These are phyloP conservation scores for Colletotrichum horii DNA, from an alignment of 2,329 filamentous ascomycete species.

Conservation along the genomic window DNA sequence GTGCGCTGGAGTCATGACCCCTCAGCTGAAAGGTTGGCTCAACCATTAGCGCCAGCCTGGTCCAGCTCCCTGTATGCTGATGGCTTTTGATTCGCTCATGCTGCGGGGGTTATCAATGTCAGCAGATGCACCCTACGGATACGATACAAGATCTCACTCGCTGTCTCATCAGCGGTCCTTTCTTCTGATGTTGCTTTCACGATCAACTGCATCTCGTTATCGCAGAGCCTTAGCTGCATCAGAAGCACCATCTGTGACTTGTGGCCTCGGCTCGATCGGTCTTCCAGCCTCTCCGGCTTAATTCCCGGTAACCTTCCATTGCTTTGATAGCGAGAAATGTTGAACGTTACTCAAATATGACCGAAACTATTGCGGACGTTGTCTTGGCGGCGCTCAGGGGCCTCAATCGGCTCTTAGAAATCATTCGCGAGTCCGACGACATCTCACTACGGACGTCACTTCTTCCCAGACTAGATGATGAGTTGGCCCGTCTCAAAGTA, in stretches of 20 bases:
- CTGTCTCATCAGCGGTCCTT: too few relatives aligned
- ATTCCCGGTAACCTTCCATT: too few relatives aligned
- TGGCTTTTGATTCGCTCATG: background rate
- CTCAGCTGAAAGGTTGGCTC: background rate
- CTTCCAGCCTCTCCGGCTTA: too few relatives aligned
- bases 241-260: too few relatives aligned
- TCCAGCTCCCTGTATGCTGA: background rate
- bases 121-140: accelerated
- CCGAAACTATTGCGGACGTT: background rate
- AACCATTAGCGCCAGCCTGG: background rate
- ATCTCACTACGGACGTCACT: accelerated
- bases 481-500: constrained; percentile 23
- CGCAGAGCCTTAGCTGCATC: too few relatives aligned
- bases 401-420: background rate
- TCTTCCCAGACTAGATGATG: background rate
- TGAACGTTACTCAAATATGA: background rate
- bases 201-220: background rate
- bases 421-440: background rate
- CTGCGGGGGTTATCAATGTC: background rate
- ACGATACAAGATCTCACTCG: background rate
- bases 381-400: background rate
- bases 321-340: too few relatives aligned
- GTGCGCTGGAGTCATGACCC: background rate
- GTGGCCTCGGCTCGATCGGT: too few relatives aligned
- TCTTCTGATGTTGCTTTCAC: background rate